Percentiles rank a stretch among this genome's conserved stretches.
Evolutionary conservation across 495 filamentous ascomycete genomes (phyloP).

Genomic region (Penicillium canescens): DNA sequence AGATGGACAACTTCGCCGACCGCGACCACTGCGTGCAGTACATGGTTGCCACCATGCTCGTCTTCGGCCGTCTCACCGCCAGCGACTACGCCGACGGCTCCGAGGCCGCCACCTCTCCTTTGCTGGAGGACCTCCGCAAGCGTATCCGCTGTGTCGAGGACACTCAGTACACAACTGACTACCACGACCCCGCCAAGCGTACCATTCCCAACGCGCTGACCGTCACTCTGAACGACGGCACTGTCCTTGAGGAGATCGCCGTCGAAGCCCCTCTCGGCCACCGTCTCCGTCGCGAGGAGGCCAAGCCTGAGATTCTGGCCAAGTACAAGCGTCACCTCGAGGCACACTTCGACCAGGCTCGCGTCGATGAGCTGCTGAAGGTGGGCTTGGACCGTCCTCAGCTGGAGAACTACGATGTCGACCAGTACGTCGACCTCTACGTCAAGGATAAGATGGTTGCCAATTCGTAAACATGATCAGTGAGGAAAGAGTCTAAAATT

Average conservation of each 20-base stretch:
- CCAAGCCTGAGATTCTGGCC: constrained; percentile 90
- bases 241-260: constrained; percentile 86
- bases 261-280: constrained; percentile 96
- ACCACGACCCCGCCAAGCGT: constrained; percentile 88
- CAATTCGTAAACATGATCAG: constrained; percentile 20
- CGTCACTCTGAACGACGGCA: constrained; percentile 91
- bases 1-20: constrained; percentile 99
- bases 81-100: constrained; percentile 88
- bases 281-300: constrained; percentile 87
- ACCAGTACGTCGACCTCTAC: constrained; percentile 93
- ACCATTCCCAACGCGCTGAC: constrained; percentile 96
- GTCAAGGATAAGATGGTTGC: constrained; percentile 63
- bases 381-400: constrained; percentile 69
- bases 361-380: constrained; percentile 76
- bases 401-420: constrained; percentile 79
- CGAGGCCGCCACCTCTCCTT: constrained; percentile 85
- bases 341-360: constrained; percentile 74
- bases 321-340: constrained; percentile 93
- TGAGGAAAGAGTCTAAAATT: neutral
- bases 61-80: constrained; percentile 87
- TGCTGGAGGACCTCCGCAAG: constrained; percentile 86
- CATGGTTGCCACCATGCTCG: constrained; percentile 95
- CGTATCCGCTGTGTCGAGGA: constrained; percentile 96
- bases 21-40: constrained; percentile 99
- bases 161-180: constrained; percentile 87